These are phyloP conservation scores for Acephala macrosclerotiorum DNA, from an alignment of 2,329 filamentous ascomycete genomes.

Conservation along the genomic window DNA sequence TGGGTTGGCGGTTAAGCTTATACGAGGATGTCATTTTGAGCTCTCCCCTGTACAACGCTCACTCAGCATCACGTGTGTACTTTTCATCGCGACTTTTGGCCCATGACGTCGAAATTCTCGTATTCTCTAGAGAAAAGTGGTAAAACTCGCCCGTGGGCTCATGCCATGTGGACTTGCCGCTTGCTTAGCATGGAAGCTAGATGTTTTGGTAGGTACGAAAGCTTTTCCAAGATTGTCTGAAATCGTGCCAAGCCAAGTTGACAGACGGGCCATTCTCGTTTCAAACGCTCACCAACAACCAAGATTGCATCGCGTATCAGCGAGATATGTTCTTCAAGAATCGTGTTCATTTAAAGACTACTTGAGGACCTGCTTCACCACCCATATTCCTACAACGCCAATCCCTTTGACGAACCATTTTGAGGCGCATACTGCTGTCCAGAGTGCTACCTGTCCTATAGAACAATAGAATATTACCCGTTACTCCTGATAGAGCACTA, in stretches of 20 bases:
- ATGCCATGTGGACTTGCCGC: background rate
- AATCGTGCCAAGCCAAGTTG: no score
- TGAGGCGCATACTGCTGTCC: background rate
- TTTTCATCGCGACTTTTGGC: background rate
- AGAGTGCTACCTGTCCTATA: background rate
- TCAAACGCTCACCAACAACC: background rate
- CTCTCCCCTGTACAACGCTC: background rate
- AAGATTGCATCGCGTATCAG: background rate
- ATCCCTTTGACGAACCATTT: background rate
- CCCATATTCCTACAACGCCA: background rate
- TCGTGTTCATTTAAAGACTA: background rate
- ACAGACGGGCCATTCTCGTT: no score
- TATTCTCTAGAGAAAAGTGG: background rate
- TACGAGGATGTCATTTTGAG: background rate
- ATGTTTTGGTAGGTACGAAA: background rate
- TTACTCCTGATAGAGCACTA: conserved; percentile 12
- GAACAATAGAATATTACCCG: background rate
- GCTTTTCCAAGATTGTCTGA: no score
- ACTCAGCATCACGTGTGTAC: background rate
- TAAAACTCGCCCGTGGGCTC: background rate
- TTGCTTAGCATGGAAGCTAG: background rate
- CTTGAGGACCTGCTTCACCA: background rate
- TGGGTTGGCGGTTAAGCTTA: background rate
- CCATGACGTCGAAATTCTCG: background rate
- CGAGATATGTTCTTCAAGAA: background rate